Evolutionary conservation across 2,329 filamentous ascomycete genomes (phyloP), one percentile per base, ranked within the genome.

Genomic region (Fusarium virguliforme): DNA sequence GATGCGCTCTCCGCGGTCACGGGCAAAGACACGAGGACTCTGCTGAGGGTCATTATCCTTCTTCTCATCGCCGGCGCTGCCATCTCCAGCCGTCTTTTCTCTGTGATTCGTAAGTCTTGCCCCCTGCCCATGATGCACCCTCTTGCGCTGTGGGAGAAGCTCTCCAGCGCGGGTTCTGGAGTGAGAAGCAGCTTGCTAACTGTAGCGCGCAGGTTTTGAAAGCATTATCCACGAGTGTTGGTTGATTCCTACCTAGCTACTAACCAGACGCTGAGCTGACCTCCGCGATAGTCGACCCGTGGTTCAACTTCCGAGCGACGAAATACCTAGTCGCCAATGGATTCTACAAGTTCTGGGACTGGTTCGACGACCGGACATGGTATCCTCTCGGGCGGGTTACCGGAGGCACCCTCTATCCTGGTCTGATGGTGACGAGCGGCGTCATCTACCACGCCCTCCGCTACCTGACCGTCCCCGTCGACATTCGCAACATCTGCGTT

Each of bases 291-390:
- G 95, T 99, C 85, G 96, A 99, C 84, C 96, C 96, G 37, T 99
- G 96, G 96, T 99, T 99, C 86, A 99, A 99, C 84, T 99, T 99
- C 84, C 89, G 96, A 83, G 96, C 96, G 74, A 98, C 96, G 62
- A 98, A 98, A 84, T 98, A 99, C 79, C 89, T 99, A 62, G 94
- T 99, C 62, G 90, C 95, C 79, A 90, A 99, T 90, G 96, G 96
- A 77, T 98, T 99, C 85, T 97, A 97, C 83, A 94, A 93, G 82
- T 99, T 99, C 82, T 99, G 96, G 96, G 95, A 99, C 82, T 99
- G 96, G 96, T 99, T 99, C 80, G 96, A 99, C 83, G 96, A 99
- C 86, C 91, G 96, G 86, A 99, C 96, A 90, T 99, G 96, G 96
- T 95, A 99, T 84, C 96, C 96, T 76, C 92, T 99, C 68, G 96